phyloP scores from a whole-genome alignment of 345 rosid genomes.

The Hibiscus trionum region DNA sequence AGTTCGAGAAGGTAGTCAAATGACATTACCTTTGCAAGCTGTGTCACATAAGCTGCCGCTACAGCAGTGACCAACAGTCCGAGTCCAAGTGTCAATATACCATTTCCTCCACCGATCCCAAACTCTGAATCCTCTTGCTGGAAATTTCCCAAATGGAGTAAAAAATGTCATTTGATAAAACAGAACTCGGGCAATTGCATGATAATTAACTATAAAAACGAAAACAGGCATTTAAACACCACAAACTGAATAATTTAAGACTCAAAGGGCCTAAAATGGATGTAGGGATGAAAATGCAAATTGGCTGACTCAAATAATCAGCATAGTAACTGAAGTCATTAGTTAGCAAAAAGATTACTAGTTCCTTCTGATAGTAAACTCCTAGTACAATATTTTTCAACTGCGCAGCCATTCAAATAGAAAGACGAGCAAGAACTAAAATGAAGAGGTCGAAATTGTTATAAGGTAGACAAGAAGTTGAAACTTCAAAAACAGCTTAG shows the following conservation, averaged over 20 bases:
- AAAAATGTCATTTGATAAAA: not conserved
- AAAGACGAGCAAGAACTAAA: not conserved
- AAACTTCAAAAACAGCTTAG: not conserved
- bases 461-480: not conserved
- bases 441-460: not conserved
- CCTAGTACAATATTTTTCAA: not conserved
- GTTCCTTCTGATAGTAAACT: not conserved
- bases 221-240: not conserved
- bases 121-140: constrained; percentile 87
- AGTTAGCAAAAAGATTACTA: not conserved
- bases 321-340: not conserved
- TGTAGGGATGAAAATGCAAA: not conserved
- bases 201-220: not conserved
- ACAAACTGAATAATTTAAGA: not conserved
- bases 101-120: constrained; percentile 72
- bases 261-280: not conserved
- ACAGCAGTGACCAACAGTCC: constrained; percentile 78
- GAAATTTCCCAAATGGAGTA: constrained; percentile 3
- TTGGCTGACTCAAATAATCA: not conserved
- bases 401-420: not conserved
- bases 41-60: constrained; percentile 81
- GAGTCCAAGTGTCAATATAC: constrained; percentile 66
- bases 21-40: constrained; percentile 71
- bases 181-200: not conserved
- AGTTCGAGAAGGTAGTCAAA: not conserved